Evolutionary conservation across 805 yeast genomes (phyloP).

Genomic region (Cyberlindnera misumaiensis): DNA sequence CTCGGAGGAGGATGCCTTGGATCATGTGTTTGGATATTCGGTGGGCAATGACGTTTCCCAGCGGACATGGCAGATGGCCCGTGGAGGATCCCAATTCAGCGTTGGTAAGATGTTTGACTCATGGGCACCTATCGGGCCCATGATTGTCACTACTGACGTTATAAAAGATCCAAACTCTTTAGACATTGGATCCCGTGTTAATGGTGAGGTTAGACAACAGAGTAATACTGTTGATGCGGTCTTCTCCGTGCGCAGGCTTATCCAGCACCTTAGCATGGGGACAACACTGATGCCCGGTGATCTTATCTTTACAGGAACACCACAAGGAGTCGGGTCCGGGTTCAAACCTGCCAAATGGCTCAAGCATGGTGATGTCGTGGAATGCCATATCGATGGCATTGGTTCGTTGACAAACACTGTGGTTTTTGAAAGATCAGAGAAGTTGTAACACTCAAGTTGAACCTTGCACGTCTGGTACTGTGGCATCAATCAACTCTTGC

Average conservation of each 20-base stretch:
- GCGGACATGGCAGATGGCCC: constrained; percentile 47
- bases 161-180: constrained; percentile 26
- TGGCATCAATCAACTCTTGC: constrained; percentile 12
- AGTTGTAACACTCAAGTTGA: neutral
- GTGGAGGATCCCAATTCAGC: constrained; percentile 48
- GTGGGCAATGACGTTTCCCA: constrained; percentile 53
- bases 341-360: constrained; percentile 35
- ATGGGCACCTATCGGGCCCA: constrained; percentile 55
- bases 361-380: constrained; percentile 37
- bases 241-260: constrained; percentile 35
- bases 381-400: constrained; percentile 34
- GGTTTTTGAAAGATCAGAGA: constrained; percentile 3
- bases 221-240: constrained; percentile 42
- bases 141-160: constrained; percentile 33
- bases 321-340: constrained; percentile 49
- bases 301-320: constrained; percentile 50
- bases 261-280: constrained; percentile 44
- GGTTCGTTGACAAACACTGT: constrained; percentile 35
- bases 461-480: constrained; percentile 9
- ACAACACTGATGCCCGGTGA: constrained; percentile 48
- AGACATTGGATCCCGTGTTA: constrained; percentile 34
- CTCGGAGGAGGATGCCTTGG: constrained; percentile 34
- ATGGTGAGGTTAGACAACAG: constrained; percentile 41
- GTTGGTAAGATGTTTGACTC: constrained; percentile 48
- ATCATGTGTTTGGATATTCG: constrained; percentile 44